phyloP scores from a whole-genome alignment of 352 stramenopile species.

The Labyrinthula sp. region DNA sequence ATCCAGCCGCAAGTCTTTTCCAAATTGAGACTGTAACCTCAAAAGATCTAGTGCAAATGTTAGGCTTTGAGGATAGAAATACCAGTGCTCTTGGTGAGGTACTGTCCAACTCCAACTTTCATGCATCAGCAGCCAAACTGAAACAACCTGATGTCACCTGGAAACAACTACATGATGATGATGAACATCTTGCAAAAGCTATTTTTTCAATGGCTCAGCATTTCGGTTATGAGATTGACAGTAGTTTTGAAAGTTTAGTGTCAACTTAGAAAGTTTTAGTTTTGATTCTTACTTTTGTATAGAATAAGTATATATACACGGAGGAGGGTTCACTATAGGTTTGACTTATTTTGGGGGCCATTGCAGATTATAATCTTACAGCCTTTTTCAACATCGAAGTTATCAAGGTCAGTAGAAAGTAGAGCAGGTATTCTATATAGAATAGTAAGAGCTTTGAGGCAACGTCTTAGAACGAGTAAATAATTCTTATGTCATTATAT shows the following conservation, averaged over 20 bases:
- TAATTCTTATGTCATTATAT: too few species aligned
- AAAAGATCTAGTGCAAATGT: background rate
- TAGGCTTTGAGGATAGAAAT: background rate
- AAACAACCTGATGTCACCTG: conserved; percentile 17
- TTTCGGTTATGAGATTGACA: conserved; percentile 22
- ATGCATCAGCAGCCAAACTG: conserved; percentile 16
- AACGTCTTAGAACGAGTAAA: too few species aligned
- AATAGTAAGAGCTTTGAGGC: too few species aligned
- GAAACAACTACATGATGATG: conserved; percentile 10
- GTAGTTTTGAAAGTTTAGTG: conserved; percentile 4
- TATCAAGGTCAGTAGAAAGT: too few species aligned
- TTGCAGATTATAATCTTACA: too few species aligned
- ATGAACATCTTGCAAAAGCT: conserved; percentile 1
- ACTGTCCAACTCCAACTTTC: conserved; percentile 9
- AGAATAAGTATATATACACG: too few species aligned
- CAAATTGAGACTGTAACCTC: conserved; percentile 11
- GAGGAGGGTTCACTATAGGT: too few species aligned
- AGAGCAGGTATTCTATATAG: too few species aligned
- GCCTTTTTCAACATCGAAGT: too few species aligned
- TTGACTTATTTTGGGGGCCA: too few species aligned
- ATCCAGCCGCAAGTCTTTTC: background rate
- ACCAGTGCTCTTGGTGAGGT: background rate
- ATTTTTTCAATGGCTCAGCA: conserved; percentile 19
- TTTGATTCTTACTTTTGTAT: too few species aligned
- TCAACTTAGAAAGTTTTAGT: too few species aligned